phyloP scores from a whole-genome alignment of 163 green algal genomes.

The Chlamydomonas reinhardtii region DNA sequence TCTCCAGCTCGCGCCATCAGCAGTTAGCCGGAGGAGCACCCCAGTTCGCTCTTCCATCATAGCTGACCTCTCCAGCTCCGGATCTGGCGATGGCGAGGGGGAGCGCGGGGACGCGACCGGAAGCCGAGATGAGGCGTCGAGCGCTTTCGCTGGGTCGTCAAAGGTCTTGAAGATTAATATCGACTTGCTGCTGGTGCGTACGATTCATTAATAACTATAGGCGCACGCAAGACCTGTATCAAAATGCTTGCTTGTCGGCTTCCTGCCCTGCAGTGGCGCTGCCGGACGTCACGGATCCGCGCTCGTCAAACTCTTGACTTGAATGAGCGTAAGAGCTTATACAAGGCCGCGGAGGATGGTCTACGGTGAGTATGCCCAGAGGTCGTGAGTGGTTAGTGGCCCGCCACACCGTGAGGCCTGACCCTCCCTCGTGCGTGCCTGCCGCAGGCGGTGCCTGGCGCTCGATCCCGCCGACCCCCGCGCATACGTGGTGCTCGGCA shows the following conservation, averaged over 20 bases:
- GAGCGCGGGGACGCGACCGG: background rate
- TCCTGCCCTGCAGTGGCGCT: conserved; percentile 75
- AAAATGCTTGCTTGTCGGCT: background rate
- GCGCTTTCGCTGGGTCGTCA: background rate
- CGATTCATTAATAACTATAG: too few relatives aligned
- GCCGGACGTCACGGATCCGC: conserved; percentile 71
- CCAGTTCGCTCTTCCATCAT: background rate
- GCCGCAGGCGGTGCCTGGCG: conserved; percentile 63
- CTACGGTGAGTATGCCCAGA: conserved; percentile 3
- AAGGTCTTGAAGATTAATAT: conserved; percentile 89
- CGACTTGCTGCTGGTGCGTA: conserved; percentile 86
- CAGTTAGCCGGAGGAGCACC: background rate
- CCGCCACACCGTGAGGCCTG: background rate
- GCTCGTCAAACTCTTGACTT: conserved; percentile 53
- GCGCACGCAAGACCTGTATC: background rate
- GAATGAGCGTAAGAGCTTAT: conserved; percentile 58
- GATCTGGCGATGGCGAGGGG: background rate
- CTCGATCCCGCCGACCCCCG: conserved; percentile 86
- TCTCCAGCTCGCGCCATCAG: conserved; percentile 3
- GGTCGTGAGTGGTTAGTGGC: too few relatives aligned
- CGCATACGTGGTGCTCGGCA: conserved; percentile 93
- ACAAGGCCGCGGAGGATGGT: conserved; percentile 61
- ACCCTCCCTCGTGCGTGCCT: background rate
- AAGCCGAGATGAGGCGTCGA: too few relatives aligned
- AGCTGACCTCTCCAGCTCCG: background rate